A percentile compares a stretch with the other conserved stretches of the same genome.
Conservation (phyloP, 257 asterid species). For the Anisodus tanguticus region DNA sequence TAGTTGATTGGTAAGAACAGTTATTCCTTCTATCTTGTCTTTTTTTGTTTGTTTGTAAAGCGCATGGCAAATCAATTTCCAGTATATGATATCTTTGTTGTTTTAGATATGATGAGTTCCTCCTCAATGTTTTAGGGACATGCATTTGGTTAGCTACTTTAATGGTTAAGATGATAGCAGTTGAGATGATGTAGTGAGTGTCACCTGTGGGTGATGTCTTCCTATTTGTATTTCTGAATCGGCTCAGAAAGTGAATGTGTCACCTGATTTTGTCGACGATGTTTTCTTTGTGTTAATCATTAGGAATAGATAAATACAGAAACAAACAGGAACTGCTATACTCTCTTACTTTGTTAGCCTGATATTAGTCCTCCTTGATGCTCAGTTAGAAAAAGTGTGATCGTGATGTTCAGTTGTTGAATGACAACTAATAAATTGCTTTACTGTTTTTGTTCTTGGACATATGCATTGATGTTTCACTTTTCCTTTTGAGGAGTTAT, state of each 20-base stretch:
- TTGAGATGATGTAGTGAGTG: neutral
- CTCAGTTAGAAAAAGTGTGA: neutral
- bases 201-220: neutral
- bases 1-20: constrained; percentile 16
- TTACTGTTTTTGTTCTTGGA: neutral
- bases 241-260: neutral
- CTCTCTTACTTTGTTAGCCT: neutral
- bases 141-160: constrained; percentile 1
- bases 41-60: neutral
- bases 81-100: neutral
- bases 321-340: neutral
- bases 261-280: neutral
- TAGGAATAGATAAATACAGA: neutral
- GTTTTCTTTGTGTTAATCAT: neutral
- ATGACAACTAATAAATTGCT: constrained; percentile 4
- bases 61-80: neutral
- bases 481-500: neutral
- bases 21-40: neutral
- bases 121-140: neutral
- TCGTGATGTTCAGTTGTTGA: neutral
- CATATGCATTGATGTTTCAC: neutral
- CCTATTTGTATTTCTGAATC: neutral
- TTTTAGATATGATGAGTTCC: neutral
- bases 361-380: neutral
- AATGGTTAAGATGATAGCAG: neutral